Evolutionary conservation across 208 protist genomes (phyloP).

Genomic region (Leishmania mexicana): DNA sequence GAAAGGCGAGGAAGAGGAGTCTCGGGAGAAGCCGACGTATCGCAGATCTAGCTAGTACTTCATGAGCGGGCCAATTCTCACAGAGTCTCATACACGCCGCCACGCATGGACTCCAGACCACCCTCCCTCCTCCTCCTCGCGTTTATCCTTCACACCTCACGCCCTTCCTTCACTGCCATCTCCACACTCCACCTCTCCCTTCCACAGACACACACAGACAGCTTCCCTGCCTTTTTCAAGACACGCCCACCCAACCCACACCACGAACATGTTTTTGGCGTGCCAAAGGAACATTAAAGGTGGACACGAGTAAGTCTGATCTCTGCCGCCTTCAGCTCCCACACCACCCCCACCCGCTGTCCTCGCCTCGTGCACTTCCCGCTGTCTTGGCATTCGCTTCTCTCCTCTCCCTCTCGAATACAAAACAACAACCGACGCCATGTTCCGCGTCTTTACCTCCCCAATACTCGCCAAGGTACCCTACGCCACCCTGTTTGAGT

Average conservation of each 20-base stretch:
- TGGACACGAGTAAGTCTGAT: neutral
- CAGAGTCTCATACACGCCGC: neutral
- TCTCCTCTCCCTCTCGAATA: neutral
- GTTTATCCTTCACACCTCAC: neutral
- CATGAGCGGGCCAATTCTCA: neutral
- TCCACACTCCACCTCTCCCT: neutral
- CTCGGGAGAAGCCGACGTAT: neutral
- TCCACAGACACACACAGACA: too few relatives aligned
- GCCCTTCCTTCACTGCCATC: neutral
- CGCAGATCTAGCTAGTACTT: neutral
- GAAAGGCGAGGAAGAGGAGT: neutral
- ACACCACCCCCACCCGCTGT: too few relatives aligned
- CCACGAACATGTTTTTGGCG: neutral
- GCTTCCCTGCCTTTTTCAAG: neutral
- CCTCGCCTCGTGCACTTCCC: neutral
- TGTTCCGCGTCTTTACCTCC: conserved; percentile 39
- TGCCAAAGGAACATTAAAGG: neutral
- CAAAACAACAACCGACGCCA: neutral
- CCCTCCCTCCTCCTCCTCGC: neutral
- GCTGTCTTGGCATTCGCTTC: neutral
- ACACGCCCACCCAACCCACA: neutral
- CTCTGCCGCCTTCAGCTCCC: neutral
- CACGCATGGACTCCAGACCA: neutral
- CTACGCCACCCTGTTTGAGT: conserved; percentile 78
- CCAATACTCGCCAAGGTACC: conserved; percentile 50